These are phyloP conservation scores for Aristolochia fimbriata DNA, from an alignment of 164 flowering plant species.

Conservation along the genomic window DNA sequence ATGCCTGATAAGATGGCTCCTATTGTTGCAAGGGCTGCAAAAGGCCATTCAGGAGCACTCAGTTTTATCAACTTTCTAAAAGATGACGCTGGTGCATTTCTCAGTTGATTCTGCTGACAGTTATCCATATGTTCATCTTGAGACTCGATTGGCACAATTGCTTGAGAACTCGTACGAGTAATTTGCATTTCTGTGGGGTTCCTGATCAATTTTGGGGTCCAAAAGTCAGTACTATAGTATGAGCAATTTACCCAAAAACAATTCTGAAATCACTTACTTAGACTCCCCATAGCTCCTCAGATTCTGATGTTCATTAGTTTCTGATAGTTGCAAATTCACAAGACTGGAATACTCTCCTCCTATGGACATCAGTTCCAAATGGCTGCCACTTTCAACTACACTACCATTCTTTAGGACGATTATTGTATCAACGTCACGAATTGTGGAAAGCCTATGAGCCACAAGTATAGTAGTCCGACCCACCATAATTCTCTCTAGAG, in stretches of 20 bases:
- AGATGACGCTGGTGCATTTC: slow-evolving; percentile 22
- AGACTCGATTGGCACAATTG: slow-evolving; percentile 7
- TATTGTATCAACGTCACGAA: slow-evolving; percentile 33
- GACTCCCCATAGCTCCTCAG: slow-evolving; percentile 8
- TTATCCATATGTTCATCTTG: slow-evolving; percentile 11
- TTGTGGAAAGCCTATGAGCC: slow-evolving; percentile 38
- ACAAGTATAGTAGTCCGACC: slow-evolving; percentile 37
- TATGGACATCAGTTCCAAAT: slow-evolving; percentile 37
- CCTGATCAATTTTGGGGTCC: not conserved
- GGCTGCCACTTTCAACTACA: slow-evolving; percentile 60
- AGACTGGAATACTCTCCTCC: slow-evolving; percentile 55
- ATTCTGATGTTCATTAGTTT: slow-evolving; percentile 5
- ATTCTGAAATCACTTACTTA: slow-evolving; percentile 1
- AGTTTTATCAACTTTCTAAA: slow-evolving; percentile 41
- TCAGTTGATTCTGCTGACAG: slow-evolving; percentile 1
- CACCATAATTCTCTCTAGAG: slow-evolving; percentile 37
- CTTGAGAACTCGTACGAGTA: slow-evolving; percentile 4
- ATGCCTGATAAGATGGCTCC: slow-evolving; percentile 67
- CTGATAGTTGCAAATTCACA: slow-evolving; percentile 40
- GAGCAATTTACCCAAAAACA: not conserved
- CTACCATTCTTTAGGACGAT: slow-evolving; percentile 44
- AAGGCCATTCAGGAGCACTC: slow-evolving; percentile 65
- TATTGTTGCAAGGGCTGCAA: slow-evolving; percentile 51
- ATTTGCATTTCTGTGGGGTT: not conserved
- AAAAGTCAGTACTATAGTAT: not conserved